Base-by-base conservation (phyloP, 2,329 filamentous ascomycete genomes). In the Aspergillus uvarum region DNA sequence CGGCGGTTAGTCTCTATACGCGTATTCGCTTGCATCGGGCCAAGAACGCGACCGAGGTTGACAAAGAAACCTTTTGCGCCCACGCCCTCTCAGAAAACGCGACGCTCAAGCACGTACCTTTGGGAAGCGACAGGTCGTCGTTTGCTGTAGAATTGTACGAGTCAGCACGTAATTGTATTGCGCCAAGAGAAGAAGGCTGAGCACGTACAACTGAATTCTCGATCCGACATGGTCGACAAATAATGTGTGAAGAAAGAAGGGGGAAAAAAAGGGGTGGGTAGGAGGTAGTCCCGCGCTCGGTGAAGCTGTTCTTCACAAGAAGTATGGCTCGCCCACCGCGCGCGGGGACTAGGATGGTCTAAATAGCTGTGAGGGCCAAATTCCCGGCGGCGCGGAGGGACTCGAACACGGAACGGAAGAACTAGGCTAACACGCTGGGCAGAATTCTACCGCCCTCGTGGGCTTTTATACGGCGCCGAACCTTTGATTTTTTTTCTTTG, bases 111-210 rank as follows among this genome's bases (percentile, higher is more conserved):
- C 51, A 61, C 70, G 58, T 73, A 83, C 82, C 82, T 79, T 86
- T 86, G 24, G 84, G 84, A 54, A 86, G 80, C 68, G 83, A 85
- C 67, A 86, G 77, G 68, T 87, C 84, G 68, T 86, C 84, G 72
- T 79, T 83, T 66, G 80, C 82, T 84, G 62, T 51, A 47, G 52
- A 38, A 48, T 56, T 63, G 31, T 52, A 44, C 21, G 53, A 60
- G 65, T 70, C 58, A 74, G 68, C 63, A 61, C 47, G 53, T 47
- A 42, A 29, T 56, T 24, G 26, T 10, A 54, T 56, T 24, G 56
- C 60, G 59, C 53, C 59, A 57, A 65, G 60, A 56, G 32, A 50
- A 55, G 19, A 38, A 59, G 24, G 38, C 42, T 61, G 14, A 48
- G 29, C 54, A 74, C 77, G 67, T 72, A 81, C 81, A 77, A 68